A percentile compares a stretch with the other conserved stretches of the same genome.
Evolutionary conservation across 2,329 filamentous ascomycete species (phyloP).

Genomic region (Chrysoporthe cubensis): DNA sequence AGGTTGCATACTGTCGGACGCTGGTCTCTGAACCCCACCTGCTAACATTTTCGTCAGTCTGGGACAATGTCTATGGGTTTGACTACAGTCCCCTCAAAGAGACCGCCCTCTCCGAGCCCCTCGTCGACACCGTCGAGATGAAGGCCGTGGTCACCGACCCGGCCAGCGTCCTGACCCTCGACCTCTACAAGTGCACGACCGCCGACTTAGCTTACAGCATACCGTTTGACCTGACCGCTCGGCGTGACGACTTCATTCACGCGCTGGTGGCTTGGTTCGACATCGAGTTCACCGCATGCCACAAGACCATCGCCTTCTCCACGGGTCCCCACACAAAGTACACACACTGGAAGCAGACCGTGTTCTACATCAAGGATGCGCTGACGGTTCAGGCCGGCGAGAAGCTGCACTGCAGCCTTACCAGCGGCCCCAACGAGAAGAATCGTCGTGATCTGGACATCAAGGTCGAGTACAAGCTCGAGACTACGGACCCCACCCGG

Average conservation of each 20-base stretch:
- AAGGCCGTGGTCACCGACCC: conserved; percentile 97
- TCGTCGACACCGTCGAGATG: conserved; percentile 96
- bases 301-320: conserved; percentile 96
- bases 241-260: conserved; percentile 93
- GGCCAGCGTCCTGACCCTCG: conserved; percentile 79
- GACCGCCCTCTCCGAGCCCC: conserved; percentile 90
- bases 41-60: conserved; percentile 63
- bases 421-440: conserved; percentile 88
- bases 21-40: neutral
- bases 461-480: conserved; percentile 78
- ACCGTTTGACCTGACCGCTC: conserved; percentile 75
- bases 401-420: conserved; percentile 71
- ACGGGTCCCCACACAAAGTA: conserved; percentile 98
- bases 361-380: conserved; percentile 95
- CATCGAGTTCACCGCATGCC: conserved; percentile 96
- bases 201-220: conserved; percentile 83
- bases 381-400: conserved; percentile 90
- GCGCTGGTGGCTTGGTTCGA: conserved; percentile 98
- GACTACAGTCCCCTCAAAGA: conserved; percentile 93
- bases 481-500: conserved; percentile 74
- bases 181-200: conserved; percentile 87
- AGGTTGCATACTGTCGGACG: conserved; percentile 45
- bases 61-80: conserved; percentile 99
- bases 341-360: conserved; percentile 99
- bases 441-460: conserved; percentile 97